Percentiles rank a stretch among this genome's conserved stretches.
Evolutionary conservation across 305 asterid species (phyloP).

Genomic region (Stenogyne calaminthoides): DNA sequence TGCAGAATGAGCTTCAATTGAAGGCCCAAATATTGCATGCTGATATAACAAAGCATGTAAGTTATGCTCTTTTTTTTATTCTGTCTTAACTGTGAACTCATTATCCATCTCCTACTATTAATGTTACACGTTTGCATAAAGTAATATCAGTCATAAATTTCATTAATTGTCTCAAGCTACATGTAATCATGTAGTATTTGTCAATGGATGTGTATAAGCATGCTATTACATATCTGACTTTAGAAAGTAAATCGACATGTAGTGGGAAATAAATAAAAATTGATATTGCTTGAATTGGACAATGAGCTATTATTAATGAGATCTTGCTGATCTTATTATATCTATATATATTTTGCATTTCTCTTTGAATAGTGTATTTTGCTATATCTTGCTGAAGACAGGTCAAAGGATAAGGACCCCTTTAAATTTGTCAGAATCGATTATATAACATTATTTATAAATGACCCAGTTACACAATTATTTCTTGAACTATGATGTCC

Average conservation of each 20-base stretch:
- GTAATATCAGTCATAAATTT: neutral
- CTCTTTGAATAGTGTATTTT: neutral
- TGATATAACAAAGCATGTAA: constrained; percentile 80
- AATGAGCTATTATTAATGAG: neutral
- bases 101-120: constrained; percentile 3
- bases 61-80: constrained; percentile 23
- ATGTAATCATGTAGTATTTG: neutral
- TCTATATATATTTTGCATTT: neutral
- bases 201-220: neutral
- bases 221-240: constrained; percentile 4
- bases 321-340: neutral
- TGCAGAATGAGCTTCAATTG: constrained; percentile 72
- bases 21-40: constrained; percentile 73
- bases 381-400: constrained; percentile 6
- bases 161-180: neutral
- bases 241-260: neutral
- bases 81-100: neutral
- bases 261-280: neutral
- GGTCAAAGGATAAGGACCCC: neutral
- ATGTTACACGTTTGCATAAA: constrained; percentile 1
- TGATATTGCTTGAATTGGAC: constrained; percentile 3
- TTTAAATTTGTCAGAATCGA: neutral
- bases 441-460: neutral
- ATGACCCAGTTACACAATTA: neutral
- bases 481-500: constrained; percentile 3